These are phyloP conservation scores for Quercus glauca DNA, from an alignment of 306 rosid genomes.

Conservation along the genomic window DNA sequence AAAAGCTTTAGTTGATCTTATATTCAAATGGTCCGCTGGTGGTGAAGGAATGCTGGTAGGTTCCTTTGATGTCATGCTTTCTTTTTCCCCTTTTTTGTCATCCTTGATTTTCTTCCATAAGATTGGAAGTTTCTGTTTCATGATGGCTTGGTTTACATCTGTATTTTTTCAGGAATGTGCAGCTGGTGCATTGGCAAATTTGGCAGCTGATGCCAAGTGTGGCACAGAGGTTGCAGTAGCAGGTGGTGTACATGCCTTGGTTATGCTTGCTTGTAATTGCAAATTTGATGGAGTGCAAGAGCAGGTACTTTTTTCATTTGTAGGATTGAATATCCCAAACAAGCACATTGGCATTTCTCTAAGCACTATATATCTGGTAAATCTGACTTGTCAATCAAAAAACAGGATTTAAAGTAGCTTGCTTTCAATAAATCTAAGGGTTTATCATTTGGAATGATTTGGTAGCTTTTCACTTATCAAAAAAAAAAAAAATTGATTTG, in stretches of 20 bases:
- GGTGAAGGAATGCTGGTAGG: slow-evolving; percentile 96
- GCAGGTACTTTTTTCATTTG: slow-evolving; percentile 59
- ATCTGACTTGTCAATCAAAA: slow-evolving; percentile 17
- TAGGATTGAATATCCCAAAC: background rate
- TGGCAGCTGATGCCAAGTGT: slow-evolving; percentile 99
- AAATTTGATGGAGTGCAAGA: slow-evolving; percentile 99
- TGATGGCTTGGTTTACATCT: slow-evolving; percentile 16
- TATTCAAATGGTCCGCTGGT: slow-evolving; percentile 92
- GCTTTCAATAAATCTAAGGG: background rate
- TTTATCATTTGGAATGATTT: background rate
- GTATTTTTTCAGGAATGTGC: slow-evolving; percentile 80
- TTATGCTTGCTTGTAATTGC: slow-evolving; percentile 98
- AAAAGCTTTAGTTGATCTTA: slow-evolving; percentile 92
- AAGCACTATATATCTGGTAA: background rate
- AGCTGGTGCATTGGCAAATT: slow-evolving; percentile 97
- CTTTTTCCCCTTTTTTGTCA: slow-evolving; percentile 10
- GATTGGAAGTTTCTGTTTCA: slow-evolving; percentile 16
- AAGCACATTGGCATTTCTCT: slow-evolving; percentile 6
- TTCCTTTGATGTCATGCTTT: slow-evolving; percentile 21
- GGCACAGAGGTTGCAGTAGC: slow-evolving; percentile 95
- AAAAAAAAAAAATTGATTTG: too few species aligned
- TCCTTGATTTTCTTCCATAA: slow-evolving; percentile 9
- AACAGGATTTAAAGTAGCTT: background rate
- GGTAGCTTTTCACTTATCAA: background rate
- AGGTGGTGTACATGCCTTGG: slow-evolving; percentile 97